Conservation (phyloP, 1,139 yeast species). For the Taiozyma sp. region DNA sequence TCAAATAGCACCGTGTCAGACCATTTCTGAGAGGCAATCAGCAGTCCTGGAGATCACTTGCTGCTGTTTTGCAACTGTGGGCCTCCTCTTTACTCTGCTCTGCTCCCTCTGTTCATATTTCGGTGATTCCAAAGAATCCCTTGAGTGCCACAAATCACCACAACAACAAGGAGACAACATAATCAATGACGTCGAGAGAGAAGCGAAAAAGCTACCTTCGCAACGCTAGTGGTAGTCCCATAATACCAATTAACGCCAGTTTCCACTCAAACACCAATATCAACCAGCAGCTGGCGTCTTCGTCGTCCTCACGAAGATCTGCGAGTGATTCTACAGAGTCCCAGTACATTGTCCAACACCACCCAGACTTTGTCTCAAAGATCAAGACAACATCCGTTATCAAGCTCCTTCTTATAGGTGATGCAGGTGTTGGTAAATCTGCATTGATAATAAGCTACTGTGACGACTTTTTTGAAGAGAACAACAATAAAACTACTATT, state of each 20-base stretch:
- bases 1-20: neutral
- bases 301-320: conserved; percentile 8
- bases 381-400: conserved; percentile 25
- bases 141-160: neutral
- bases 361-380: conserved; percentile 10
- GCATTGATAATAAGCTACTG: conserved; percentile 37
- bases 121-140: neutral
- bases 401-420: conserved; percentile 34
- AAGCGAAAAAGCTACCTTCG: conserved; percentile 21
- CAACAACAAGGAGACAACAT: neutral
- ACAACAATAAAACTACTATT: conserved; percentile 38
- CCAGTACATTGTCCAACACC: conserved; percentile 14
- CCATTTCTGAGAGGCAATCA: neutral
- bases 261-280: conserved; percentile 20
- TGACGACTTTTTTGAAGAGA: conserved; percentile 28
- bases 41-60: neutral
- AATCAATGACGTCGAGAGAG: conserved; percentile 6
- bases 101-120: neutral
- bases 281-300: conserved; percentile 14
- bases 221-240: conserved; percentile 21
- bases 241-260: conserved; percentile 21
- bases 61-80: neutral
- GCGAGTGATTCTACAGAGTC: conserved; percentile 12
- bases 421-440: conserved; percentile 40
- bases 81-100: neutral